Evolutionary conservation across 306 rosid species (phyloP).

Genomic region (Corylus heterophylla): DNA sequence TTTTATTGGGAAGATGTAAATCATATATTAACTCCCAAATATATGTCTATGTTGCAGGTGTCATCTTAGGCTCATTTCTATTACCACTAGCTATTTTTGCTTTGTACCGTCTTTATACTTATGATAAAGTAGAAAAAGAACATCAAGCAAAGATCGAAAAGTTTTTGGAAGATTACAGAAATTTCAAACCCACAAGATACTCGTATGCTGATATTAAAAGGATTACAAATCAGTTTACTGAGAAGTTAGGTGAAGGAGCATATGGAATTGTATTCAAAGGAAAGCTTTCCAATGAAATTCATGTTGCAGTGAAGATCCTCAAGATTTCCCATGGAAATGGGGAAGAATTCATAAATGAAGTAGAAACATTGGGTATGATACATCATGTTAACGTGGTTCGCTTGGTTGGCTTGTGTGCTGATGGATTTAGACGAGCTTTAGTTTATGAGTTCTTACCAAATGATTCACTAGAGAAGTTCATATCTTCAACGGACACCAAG

Average conservation of each 20-base stretch:
- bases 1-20: background rate
- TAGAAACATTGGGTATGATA: constrained; percentile 35
- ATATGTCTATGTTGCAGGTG: background rate
- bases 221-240: constrained; percentile 12
- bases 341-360: constrained; percentile 45
- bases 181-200: constrained; percentile 33
- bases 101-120: background rate
- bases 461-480: constrained; percentile 38
- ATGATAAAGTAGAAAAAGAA: constrained; percentile 8
- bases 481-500: constrained; percentile 21
- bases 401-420: constrained; percentile 38
- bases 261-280: constrained; percentile 35
- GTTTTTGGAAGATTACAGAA: constrained; percentile 32
- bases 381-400: constrained; percentile 41
- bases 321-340: constrained; percentile 27
- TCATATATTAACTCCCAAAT: too few species aligned
- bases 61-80: constrained; percentile 20
- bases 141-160: constrained; percentile 20
- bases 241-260: constrained; percentile 28
- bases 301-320: constrained; percentile 33
- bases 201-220: constrained; percentile 34
- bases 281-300: constrained; percentile 21
- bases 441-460: constrained; percentile 35
- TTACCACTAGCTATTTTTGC: background rate
- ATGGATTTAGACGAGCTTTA: constrained; percentile 29